These are phyloP conservation scores for Metschnikowia baotianmanensis DNA, from an alignment of 805 yeast genomes.

Conservation along the genomic window DNA sequence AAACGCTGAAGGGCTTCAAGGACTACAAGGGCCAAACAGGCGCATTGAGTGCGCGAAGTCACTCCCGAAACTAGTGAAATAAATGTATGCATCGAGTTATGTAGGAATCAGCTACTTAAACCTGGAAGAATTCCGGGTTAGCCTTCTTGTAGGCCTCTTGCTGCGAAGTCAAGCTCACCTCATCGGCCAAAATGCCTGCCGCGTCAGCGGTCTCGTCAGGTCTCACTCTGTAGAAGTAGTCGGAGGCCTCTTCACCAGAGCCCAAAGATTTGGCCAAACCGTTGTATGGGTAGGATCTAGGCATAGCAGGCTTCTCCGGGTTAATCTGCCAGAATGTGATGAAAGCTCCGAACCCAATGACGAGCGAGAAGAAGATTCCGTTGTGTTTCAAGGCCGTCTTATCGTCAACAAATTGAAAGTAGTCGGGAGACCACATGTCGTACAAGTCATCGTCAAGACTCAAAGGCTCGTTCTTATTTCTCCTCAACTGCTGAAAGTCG, in stretches of 20 bases:
- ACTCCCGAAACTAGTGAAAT: not conserved
- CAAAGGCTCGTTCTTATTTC: slow-evolving; percentile 72
- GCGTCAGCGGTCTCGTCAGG: slow-evolving; percentile 39
- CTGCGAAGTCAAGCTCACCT: slow-evolving; percentile 27
- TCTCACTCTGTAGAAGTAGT: slow-evolving; percentile 38
- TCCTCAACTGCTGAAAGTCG: slow-evolving; percentile 78
- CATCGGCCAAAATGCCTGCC: slow-evolving; percentile 36
- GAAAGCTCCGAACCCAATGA: slow-evolving; percentile 44
- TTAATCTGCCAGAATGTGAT: slow-evolving; percentile 47
- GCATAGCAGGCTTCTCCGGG: slow-evolving; percentile 70
- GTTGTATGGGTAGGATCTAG: slow-evolving; percentile 69
- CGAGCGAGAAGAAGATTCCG: slow-evolving; percentile 43
- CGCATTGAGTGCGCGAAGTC: no score
- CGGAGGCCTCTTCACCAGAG: slow-evolving; percentile 40
- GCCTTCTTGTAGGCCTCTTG: slow-evolving; percentile 32
- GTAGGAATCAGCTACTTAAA: not conserved
- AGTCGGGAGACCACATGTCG: slow-evolving; percentile 87
- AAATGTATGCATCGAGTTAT: slow-evolving; percentile 4
- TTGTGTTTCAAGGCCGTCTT: slow-evolving; percentile 59
- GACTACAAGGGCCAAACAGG: no score
- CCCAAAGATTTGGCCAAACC: slow-evolving; percentile 79
- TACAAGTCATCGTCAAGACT: slow-evolving; percentile 69
- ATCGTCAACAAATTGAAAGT: slow-evolving; percentile 58
- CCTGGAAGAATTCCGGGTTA: slow-evolving; percentile 35
- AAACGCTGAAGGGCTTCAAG: no score